Evolutionary conservation across 768 basidiomycete genomes (phyloP).

Genomic region (Pisolithus sp.): DNA sequence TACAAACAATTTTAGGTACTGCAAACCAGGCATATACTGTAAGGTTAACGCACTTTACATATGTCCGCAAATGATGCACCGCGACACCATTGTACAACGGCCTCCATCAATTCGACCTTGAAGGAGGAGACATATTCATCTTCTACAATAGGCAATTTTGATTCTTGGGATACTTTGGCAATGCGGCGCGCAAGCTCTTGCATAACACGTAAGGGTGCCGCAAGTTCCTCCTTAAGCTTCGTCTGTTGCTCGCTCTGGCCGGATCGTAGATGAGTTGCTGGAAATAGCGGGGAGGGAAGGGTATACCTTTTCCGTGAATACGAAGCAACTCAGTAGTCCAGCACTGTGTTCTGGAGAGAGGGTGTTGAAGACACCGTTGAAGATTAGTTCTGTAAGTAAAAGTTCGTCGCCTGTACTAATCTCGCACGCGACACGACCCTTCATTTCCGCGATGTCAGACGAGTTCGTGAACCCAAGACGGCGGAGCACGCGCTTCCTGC

Average conservation of each 20-base stretch:
- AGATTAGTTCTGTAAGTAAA: constrained; percentile 91
- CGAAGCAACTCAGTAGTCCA: constrained; percentile 93
- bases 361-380: constrained; percentile 93
- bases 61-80: constrained; percentile 95
- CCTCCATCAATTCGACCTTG: constrained; percentile 99
- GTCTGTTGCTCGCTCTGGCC: constrained; percentile 76
- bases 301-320: constrained; percentile 90
- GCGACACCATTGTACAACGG: constrained; percentile 96
- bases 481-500: constrained; percentile 88
- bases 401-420: constrained; percentile 97
- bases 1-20: constrained; percentile 25
- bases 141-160: constrained; percentile 82
- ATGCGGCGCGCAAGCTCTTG: constrained; percentile 94
- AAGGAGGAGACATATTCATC: constrained; percentile 95
- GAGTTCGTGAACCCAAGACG: constrained; percentile 85
- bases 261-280: not conserved
- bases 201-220: constrained; percentile 87
- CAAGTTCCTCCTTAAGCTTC: constrained; percentile 89
- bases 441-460: constrained; percentile 94
- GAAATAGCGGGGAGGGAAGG: not conserved
- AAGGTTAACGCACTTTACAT: constrained; percentile 63
- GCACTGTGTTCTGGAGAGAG: constrained; percentile 89
- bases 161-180: constrained; percentile 94
- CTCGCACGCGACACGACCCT: constrained; percentile 97
- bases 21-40: not conserved